Evolutionary conservation across 2,329 filamentous ascomycete genomes (phyloP), one percentile per base, ranked within the genome.

Genomic region (Anthostomella pinea): DNA sequence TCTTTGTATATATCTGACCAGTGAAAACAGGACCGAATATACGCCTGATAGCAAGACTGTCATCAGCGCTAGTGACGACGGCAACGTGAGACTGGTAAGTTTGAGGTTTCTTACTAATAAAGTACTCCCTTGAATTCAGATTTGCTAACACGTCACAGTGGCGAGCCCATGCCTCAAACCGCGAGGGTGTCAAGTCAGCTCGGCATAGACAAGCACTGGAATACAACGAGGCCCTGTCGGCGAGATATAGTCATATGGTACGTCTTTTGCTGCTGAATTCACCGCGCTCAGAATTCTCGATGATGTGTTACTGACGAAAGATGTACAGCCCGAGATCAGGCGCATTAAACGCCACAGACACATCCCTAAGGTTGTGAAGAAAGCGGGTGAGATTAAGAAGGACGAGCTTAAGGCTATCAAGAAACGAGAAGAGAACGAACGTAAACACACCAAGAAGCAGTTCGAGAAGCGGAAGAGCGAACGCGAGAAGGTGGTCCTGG

Each of bases 321-420:
- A 13, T 26, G 28, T n/a, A n/a, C 15, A 58, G 55, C 93, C 93
- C 32, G 91, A 98, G 66, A 86, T 98, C 51, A 79, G 81, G 53
- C 79, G 94, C 36, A 98, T 98, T 63, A 83, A 83, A 55, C 78
- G 89, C 34, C 93, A 98, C 65, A 80, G 93, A 45, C 93, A 97
- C 66, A 68, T 96, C 45, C 93, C 93, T 14, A 87, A 89, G 72
- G 81, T 89, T 39, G 81, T 97, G 49, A 96, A 95, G 82, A 97
- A 96, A 78, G 91, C 91, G 4, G 81, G 77, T 31, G 86, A 95
- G 71, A 97, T 97, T 67, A 98, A 98, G 79, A 69, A 70, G 39
- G 88, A 94, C 58, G 93, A 97, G 64, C 64, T 96, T 54, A 81
- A 81, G 64, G 79, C 87, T 21, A 85, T 96, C 62, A 95, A 95